phyloP scores from a whole-genome alignment of 2,329 filamentous ascomycete species.

The Sclerotinia sclerotiorum region DNA sequence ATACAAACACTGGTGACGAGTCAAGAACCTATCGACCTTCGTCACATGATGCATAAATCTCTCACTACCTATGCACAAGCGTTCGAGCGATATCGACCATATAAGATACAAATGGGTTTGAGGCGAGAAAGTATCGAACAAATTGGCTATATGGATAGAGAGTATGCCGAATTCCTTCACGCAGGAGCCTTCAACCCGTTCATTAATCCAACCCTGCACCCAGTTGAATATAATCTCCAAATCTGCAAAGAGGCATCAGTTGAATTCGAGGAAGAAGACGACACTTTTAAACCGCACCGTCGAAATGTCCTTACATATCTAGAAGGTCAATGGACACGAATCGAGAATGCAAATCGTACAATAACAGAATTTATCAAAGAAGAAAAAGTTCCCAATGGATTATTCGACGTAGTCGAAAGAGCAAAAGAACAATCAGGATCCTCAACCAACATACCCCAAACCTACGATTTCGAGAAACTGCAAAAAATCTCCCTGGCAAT shows the following conservation, averaged over 20 bases:
- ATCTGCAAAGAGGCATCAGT: background rate
- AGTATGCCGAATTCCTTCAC: background rate
- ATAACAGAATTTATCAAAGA: background rate
- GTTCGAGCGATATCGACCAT: conserved; percentile 21
- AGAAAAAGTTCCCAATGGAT: background rate
- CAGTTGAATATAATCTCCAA: conserved; percentile 19
- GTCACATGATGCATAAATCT: conserved; percentile 15
- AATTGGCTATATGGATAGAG: background rate
- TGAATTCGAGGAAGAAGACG: background rate
- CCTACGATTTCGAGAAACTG: background rate
- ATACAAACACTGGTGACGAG: background rate
- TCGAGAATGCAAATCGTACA: background rate
- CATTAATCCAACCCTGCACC: conserved; percentile 7
- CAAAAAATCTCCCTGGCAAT: background rate
- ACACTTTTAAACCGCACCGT: conserved; percentile 3
- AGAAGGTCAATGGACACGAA: background rate
- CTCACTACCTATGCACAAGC: conserved; percentile 21
- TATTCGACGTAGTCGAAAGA: background rate
- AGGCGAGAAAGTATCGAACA: conserved; percentile 6
- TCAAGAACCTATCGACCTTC: background rate
- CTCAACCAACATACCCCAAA: too few species aligned
- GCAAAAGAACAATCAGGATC: background rate
- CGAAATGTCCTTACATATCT: background rate
- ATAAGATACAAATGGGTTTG: conserved; percentile 22
- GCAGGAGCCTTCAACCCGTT: conserved; percentile 1